A percentile compares a stretch with the other conserved stretches of the same genome.
phyloP scores from a whole-genome alignment of 2,329 filamentous ascomycete genomes.

The Exophiala phaeomuriformis region DNA sequence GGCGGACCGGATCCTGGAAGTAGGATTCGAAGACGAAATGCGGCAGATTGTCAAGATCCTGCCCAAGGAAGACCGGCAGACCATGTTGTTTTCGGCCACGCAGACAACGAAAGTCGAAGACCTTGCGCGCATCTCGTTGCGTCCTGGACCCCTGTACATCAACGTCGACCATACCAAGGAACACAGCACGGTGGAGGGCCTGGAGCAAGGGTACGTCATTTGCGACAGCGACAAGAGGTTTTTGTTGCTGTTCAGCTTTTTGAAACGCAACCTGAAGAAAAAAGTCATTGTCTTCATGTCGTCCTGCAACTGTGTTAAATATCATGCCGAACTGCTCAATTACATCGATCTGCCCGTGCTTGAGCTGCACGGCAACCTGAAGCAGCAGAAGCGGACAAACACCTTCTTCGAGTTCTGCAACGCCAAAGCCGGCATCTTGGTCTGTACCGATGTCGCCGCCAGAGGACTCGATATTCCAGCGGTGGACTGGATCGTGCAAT shows the following conservation, averaged over 20 bases:
- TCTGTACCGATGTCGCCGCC: slow-evolving; percentile 94
- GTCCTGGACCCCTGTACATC: slow-evolving; percentile 87
- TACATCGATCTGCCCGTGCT: slow-evolving; percentile 92
- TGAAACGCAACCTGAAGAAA: slow-evolving; percentile 87
- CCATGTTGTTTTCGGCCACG: slow-evolving; percentile 97
- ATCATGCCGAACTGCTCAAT: slow-evolving; percentile 90
- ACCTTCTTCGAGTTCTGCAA: slow-evolving; percentile 97
- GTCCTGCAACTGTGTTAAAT: slow-evolving; percentile 88
- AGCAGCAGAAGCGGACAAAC: slow-evolving; percentile 97
- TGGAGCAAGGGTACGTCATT: slow-evolving; percentile 93
- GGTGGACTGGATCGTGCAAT: slow-evolving; percentile 95
- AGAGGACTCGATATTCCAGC: slow-evolving; percentile 91
- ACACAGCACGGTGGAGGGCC: slow-evolving; percentile 81
- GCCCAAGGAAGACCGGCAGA: slow-evolving; percentile 78
- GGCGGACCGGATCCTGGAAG: slow-evolving; percentile 90
- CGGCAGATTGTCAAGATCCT: slow-evolving; percentile 91
- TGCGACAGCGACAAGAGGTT: slow-evolving; percentile 93
- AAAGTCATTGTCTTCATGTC: slow-evolving; percentile 98
- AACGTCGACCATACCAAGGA: slow-evolving; percentile 89
- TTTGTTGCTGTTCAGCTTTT: slow-evolving; percentile 84
- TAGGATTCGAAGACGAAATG: slow-evolving; percentile 97
- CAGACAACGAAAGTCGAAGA: slow-evolving; percentile 99
- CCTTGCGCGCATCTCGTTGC: slow-evolving; percentile 83
- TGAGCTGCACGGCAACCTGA: slow-evolving; percentile 87
- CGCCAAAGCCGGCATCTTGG: slow-evolving; percentile 74